Percentiles rank a stretch among this genome's conserved stretches.
Conservation (phyloP, 106 monocot species). For the Allium fistulosum region DNA sequence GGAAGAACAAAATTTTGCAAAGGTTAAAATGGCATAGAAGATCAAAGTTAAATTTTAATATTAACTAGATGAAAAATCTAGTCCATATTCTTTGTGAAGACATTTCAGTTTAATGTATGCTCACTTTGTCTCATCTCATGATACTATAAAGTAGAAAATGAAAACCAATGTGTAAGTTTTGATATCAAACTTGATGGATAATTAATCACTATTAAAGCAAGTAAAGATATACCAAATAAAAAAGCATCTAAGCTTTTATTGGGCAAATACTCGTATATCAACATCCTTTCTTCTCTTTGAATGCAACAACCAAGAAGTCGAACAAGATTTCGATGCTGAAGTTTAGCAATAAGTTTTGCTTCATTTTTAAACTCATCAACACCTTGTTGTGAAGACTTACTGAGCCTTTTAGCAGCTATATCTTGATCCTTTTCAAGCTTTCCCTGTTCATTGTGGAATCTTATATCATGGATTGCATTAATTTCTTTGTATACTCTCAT, state of each 20-base stretch:
- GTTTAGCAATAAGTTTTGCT: conserved; percentile 6
- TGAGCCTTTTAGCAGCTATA: conserved; percentile 9
- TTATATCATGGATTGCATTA: neutral
- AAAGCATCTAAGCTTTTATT: conserved; percentile 12
- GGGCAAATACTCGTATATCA: conserved; percentile 10
- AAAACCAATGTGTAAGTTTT: no score
- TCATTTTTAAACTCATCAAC: conserved; percentile 12
- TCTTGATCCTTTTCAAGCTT: neutral
- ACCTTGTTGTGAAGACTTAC: conserved; percentile 3
- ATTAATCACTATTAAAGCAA: neutral
- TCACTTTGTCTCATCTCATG: no score
- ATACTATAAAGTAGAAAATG: no score
- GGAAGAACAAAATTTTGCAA: no score
- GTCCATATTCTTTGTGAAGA: no score
- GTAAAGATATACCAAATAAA: conserved; percentile 9
- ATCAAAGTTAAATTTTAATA: no score
- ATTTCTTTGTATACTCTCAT: neutral
- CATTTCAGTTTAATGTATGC: no score
- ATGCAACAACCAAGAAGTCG: conserved; percentile 7
- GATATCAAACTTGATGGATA: no score
- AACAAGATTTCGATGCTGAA: conserved; percentile 12
- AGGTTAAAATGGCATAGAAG: no score
- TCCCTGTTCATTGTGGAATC: conserved; percentile 11
- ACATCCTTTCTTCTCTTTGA: conserved; percentile 6
- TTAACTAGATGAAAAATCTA: no score